Percentiles rank a stretch among this genome's conserved stretches.
Evolutionary conservation across 768 basidiomycete species (phyloP).

Genomic region (Auriculariales sp.): DNA sequence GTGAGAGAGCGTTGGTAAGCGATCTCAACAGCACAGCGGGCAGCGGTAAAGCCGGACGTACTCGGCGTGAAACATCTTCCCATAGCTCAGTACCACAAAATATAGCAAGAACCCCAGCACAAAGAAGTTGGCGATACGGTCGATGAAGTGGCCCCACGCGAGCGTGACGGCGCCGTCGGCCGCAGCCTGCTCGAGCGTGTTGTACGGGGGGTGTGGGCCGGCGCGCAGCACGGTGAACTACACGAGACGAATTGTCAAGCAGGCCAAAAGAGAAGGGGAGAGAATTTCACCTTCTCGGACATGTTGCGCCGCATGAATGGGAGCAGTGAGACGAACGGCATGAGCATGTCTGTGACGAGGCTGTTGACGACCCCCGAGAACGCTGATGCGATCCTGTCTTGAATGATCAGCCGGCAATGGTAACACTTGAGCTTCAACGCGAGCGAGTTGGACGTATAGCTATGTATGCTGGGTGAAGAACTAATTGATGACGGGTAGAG

Average conservation of each 20-base stretch:
- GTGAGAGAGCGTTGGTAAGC: background rate
- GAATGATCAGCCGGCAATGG: too few species aligned
- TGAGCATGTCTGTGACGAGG: constrained; percentile 26
- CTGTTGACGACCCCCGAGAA: constrained; percentile 29
- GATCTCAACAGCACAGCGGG: too few species aligned
- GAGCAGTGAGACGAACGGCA: constrained; percentile 27
- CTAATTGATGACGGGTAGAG: too few species aligned
- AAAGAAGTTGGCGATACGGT: constrained; percentile 24
- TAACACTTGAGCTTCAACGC: too few species aligned
- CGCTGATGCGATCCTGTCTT: constrained; percentile 21
- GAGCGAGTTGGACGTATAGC: too few species aligned
- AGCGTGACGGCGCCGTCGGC: constrained; percentile 31
- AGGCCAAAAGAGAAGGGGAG: too few species aligned
- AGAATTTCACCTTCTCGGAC: too few species aligned
- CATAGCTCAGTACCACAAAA: constrained; percentile 13
- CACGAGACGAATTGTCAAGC: too few species aligned
- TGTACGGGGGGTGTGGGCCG: constrained; percentile 23
- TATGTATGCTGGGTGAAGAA: too few species aligned
- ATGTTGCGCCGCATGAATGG: constrained; percentile 30
- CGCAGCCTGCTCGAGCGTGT: constrained; percentile 27
- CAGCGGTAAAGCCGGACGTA: too few species aligned
- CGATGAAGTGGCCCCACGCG: constrained; percentile 22
- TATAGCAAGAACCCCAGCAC: constrained; percentile 25
- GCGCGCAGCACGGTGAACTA: constrained; percentile 22
- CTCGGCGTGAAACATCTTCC: background rate